phyloP scores from a whole-genome alignment of 148 eudicot species.

The Camellia japonica region DNA sequence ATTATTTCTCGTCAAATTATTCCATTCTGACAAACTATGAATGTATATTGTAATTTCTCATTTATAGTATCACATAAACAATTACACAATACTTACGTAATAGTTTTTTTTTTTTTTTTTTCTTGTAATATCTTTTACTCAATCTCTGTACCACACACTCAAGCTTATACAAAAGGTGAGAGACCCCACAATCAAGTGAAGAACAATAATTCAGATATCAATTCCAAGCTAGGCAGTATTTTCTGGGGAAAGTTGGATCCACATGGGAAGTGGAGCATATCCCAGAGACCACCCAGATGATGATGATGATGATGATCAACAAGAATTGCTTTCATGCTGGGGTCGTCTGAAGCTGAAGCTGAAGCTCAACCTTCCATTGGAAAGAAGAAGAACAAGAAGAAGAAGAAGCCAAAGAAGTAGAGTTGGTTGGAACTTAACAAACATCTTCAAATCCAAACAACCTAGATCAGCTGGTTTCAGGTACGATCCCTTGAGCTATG shows the following conservation, averaged over 20 bases:
- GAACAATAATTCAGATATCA: neutral
- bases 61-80: no score
- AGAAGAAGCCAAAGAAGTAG: slow-evolving; percentile 9
- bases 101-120: no score
- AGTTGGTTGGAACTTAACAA: slow-evolving; percentile 4
- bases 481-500: slow-evolving; percentile 39
- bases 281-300: neutral
- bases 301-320: neutral
- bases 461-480: slow-evolving; percentile 19
- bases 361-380: slow-evolving; percentile 36
- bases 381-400: slow-evolving; percentile 5
- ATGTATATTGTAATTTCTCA: no score
- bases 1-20: no score
- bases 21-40: no score
- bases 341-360: slow-evolving; percentile 34
- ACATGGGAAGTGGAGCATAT: slow-evolving; percentile 16
- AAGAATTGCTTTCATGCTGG: slow-evolving; percentile 17
- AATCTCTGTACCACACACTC: slow-evolving; percentile 12
- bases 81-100: no score
- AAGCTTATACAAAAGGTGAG: neutral
- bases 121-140: neutral
- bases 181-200: neutral
- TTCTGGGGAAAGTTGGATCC: neutral
- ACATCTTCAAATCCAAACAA: slow-evolving; percentile 13
- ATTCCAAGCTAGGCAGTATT: neutral